Percentiles rank a stretch among this genome's conserved stretches.
Conservation (phyloP, 768 basidiomycete genomes). For the Mycena indigotica region DNA sequence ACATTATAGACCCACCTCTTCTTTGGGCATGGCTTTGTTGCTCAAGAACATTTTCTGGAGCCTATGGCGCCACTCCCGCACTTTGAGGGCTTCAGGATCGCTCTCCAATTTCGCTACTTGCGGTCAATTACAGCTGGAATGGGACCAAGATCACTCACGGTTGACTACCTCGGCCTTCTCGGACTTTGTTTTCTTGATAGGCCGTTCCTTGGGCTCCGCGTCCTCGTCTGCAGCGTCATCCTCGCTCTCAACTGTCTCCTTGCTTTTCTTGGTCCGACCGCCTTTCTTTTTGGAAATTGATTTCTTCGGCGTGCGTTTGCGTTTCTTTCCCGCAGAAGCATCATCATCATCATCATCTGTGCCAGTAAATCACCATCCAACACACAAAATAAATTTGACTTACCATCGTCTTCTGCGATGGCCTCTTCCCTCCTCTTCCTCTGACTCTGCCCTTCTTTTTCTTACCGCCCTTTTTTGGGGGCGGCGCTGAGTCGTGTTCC, state of each 20-base stretch:
- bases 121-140: background rate
- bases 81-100: slow-evolving; percentile 67
- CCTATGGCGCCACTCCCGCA: slow-evolving; percentile 81
- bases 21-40: slow-evolving; percentile 60
- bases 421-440: background rate
- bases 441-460: background rate
- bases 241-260: slow-evolving; percentile 3
- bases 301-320: background rate
- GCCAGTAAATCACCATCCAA: background rate
- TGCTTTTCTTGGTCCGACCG: background rate
- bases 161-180: background rate
- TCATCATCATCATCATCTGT: background rate
- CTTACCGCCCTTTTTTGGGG: background rate
- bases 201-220: background rate
- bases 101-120: slow-evolving; percentile 34
- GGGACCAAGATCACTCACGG: background rate
- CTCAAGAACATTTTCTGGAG: slow-evolving; percentile 76
- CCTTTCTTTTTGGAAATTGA: background rate
- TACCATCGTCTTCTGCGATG: background rate
- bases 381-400: background rate
- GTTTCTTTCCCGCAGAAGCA: background rate
- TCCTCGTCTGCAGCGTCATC: background rate
- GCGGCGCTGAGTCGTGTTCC: slow-evolving; percentile 2
- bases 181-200: background rate
- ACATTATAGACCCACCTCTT: slow-evolving; percentile 49